phyloP scores from a whole-genome alignment of 1,284 basidiomycete species.

The Mrakiaceae sp. region DNA sequence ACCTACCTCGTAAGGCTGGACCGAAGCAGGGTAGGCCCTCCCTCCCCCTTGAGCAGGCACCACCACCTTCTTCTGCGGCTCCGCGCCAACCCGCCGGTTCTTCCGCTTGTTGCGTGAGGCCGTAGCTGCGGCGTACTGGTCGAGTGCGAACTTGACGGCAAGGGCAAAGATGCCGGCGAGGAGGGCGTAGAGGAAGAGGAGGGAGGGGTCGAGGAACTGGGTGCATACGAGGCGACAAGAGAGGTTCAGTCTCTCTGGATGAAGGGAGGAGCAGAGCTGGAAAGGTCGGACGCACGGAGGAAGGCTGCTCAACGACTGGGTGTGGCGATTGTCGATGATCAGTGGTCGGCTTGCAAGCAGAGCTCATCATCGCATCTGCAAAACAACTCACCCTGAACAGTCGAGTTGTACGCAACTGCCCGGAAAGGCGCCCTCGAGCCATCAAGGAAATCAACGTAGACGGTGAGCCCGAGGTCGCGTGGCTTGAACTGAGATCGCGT shows the following conservation, averaged over 20 bases:
- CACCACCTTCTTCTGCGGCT: background rate
- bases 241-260: background rate
- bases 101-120: background rate
- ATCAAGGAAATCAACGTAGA: background rate
- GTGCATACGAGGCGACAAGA: background rate
- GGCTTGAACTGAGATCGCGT: background rate
- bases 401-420: background rate
- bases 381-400: background rate
- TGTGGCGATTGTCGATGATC: background rate
- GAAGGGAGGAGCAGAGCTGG: background rate
- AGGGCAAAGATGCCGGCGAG: background rate
- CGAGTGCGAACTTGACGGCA: background rate
- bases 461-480: background rate
- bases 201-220: slow-evolving; percentile 5
- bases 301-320: background rate
- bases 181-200: slow-evolving; percentile 1
- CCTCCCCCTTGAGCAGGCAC: background rate
- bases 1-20: background rate
- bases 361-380: too few relatives aligned
- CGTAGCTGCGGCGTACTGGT: background rate
- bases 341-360: too few relatives aligned
- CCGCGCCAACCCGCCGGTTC: background rate
- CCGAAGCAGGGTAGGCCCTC: background rate
- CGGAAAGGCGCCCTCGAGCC: background rate
- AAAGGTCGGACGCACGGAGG: background rate